Base-by-base conservation (phyloP, 1,284 basidiomycete species). In the Pholiota adiposa region DNA sequence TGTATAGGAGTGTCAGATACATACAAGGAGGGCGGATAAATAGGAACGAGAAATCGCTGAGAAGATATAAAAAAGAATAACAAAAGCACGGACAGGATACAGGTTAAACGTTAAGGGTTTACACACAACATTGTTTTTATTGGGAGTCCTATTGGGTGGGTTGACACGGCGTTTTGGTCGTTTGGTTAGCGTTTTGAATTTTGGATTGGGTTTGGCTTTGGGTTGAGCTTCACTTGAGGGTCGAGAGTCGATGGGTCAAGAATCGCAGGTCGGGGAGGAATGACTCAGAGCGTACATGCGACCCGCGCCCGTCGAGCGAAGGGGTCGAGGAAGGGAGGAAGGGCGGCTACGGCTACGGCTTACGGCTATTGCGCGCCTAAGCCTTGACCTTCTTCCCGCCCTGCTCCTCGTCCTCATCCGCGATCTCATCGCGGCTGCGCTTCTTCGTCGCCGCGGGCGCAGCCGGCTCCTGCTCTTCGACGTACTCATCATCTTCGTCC, bases 341-440 rank as follows among this genome's bases (percentile, higher is more conserved):
- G n/a, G n/a, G n/a, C n/a, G n/a, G n/a, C n/a, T n/a, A n/a, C n/a
- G n/a, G n/a, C n/a, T n/a, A n/a, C n/a, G n/a, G n/a, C n/a, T n/a
- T n/a, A n/a, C n/a, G n/a, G n/a, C 29, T 31, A 31, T 31, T n/a
- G n/a, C 29, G 29, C 25, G 21, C 64, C 69, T 70, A 78, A 34
- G 76, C 73, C 61, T 80, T 80, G 59, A 75, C 73, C 60, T 77
- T 78, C 72, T 82, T 80, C 57, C 72, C 67, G 54, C 74, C 75
- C 55, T 77, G 75, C 57, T 77, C 72, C 53, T 73, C 73, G 40
- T 72, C 71, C 19, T 72, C 74, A 11, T 76, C 76, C 19, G 65
- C 74, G 44, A 76, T 72, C 16, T 80, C 78, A 8, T 77, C 69
- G 67, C 75, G 67, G 59, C 65, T 63, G 65, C 75, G 68, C 70